A percentile compares a stretch with the other conserved stretches of the same genome.
phyloP scores from a whole-genome alignment of 108 stramenopile species.

The Ochromonas danica region DNA sequence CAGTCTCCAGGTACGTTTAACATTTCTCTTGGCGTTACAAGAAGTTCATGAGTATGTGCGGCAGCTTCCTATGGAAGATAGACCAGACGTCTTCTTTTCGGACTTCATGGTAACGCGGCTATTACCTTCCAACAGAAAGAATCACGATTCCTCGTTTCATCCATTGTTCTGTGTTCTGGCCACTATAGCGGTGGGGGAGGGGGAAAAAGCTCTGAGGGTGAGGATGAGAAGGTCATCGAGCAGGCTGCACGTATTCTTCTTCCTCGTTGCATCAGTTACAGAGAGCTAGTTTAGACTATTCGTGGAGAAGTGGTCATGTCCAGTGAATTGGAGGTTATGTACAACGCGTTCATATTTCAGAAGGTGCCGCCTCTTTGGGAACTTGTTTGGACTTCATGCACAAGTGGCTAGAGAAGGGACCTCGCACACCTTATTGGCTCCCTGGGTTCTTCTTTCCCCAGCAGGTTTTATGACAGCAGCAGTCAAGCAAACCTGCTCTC shows the following conservation, averaged over 20 bases:
- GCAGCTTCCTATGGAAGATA: conserved; percentile 51
- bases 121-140: conserved; percentile 61
- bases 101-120: conserved; percentile 56
- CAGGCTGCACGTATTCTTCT: conserved; percentile 43
- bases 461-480: conserved; percentile 61
- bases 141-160: conserved; percentile 46
- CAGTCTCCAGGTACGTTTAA: conserved; percentile 39
- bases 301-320: conserved; percentile 59
- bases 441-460: conserved; percentile 64
- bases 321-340: conserved; percentile 58
- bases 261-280: conserved; percentile 46
- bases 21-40: too few species aligned
- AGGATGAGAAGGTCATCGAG: conserved; percentile 42
- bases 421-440: conserved; percentile 56
- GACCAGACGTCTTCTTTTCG: conserved; percentile 58
- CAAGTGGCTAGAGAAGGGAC: conserved; percentile 51
- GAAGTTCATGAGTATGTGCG: conserved; percentile 41
- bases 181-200: conserved; percentile 39
- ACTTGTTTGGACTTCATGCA: conserved; percentile 45
- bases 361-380: conserved; percentile 56
- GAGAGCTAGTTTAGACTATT: conserved; percentile 55
- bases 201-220: conserved; percentile 37
- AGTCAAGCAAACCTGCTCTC: conserved; percentile 57
- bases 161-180: conserved; percentile 31
- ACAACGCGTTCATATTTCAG: conserved; percentile 55